These are phyloP conservation scores for Boeremia lycopersici DNA, from an alignment of 2,329 filamentous ascomycete genomes.

Conservation along the genomic window DNA sequence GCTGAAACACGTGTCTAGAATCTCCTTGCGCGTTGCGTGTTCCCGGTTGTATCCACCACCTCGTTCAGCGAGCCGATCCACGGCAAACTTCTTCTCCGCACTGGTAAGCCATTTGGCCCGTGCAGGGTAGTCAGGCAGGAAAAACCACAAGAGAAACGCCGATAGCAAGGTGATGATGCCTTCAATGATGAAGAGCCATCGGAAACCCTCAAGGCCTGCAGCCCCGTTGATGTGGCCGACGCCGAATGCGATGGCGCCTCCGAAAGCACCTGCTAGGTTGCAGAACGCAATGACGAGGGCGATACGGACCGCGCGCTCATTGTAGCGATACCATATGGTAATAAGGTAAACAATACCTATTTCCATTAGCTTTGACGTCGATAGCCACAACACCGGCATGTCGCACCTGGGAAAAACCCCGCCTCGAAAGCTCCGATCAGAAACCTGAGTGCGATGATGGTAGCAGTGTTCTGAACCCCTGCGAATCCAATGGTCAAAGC, in stretches of 20 bases:
- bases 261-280: conserved; percentile 62
- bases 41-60: conserved; percentile 48
- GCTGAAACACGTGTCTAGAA: conserved; percentile 45
- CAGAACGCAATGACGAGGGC: conserved; percentile 62
- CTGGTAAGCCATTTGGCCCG: conserved; percentile 53
- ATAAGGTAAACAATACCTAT: conserved; percentile 56
- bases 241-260: conserved; percentile 62
- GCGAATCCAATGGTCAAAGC: conserved; percentile 53
- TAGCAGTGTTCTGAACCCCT: conserved; percentile 49
- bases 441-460: conserved; percentile 50
- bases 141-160: conserved; percentile 49
- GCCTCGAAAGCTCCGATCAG: conserved; percentile 46
- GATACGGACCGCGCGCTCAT: conserved; percentile 64
- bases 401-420: conserved; percentile 35
- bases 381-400: too few species aligned
- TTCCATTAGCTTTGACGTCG: background rate
- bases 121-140: conserved; percentile 58
- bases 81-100: conserved; percentile 46
- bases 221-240: conserved; percentile 50
- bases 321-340: conserved; percentile 62
- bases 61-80: conserved; percentile 45
- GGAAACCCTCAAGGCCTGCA: conserved; percentile 42
- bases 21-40: conserved; percentile 44
- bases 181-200: conserved; percentile 37
- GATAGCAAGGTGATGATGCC: conserved; percentile 31